Conservation (phyloP, 1,284 basidiomycete genomes). For the Coniophora puteana region DNA sequence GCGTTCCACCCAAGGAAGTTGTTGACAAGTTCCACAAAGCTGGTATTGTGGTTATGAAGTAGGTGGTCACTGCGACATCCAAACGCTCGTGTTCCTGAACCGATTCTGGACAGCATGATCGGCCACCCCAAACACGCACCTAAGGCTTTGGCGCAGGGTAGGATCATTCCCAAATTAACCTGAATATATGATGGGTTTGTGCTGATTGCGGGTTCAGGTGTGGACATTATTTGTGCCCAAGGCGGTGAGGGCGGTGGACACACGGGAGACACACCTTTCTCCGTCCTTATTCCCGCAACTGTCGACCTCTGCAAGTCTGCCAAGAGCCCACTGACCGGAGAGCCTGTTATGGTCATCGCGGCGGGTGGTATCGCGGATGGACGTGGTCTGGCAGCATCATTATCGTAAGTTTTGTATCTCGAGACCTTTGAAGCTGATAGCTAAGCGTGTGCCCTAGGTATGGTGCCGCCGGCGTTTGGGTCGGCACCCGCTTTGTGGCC, state of each 20-base stretch:
- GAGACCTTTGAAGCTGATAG: slow-evolving; percentile 1
- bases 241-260: slow-evolving; percentile 78
- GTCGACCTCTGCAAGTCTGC: slow-evolving; percentile 70
- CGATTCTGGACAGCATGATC: slow-evolving; percentile 60
- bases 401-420: slow-evolving; percentile 49
- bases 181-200: not conserved
- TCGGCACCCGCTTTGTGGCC: slow-evolving; percentile 90
- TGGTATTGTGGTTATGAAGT: slow-evolving; percentile 85
- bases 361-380: slow-evolving; percentile 86
- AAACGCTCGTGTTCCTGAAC: too few relatives aligned
- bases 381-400: slow-evolving; percentile 73
- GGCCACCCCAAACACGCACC: slow-evolving; percentile 86
- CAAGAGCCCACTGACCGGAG: slow-evolving; percentile 72
- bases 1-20: slow-evolving; percentile 79
- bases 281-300: slow-evolving; percentile 75
- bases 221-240: slow-evolving; percentile 86
- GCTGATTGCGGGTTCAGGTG: slow-evolving; percentile 39
- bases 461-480: slow-evolving; percentile 84
- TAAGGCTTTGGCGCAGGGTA: slow-evolving; percentile 74
- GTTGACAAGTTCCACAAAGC: slow-evolving; percentile 80
- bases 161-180: too few relatives aligned
- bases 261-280: slow-evolving; percentile 73
- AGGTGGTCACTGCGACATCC: slow-evolving; percentile 20
- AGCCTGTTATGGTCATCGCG: slow-evolving; percentile 74
- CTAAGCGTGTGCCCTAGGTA: slow-evolving; percentile 36